A percentile compares a stretch with the other conserved stretches of the same genome.
These are phyloP conservation scores for Magnaporthales sp. DNA, from an alignment of 2,329 filamentous ascomycete genomes.

Conservation along the genomic window DNA sequence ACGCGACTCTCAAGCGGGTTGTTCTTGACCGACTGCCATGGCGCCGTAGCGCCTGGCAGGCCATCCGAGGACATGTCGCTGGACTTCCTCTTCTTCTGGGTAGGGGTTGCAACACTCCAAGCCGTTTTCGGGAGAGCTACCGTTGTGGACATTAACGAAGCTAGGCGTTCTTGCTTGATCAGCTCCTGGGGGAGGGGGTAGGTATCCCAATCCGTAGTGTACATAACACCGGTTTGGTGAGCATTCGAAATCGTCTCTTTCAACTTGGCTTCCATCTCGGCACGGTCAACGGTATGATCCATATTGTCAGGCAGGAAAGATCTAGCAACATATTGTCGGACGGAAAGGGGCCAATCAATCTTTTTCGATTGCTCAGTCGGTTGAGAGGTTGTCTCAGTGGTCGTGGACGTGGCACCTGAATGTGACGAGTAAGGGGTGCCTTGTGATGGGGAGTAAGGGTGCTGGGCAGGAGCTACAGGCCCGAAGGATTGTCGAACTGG, in stretches of 20 bases:
- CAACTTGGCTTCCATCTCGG: slow-evolving; percentile 76
- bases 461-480: slow-evolving; percentile 1
- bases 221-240: slow-evolving; percentile 63
- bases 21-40: slow-evolving; percentile 58
- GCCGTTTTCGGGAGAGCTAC: slow-evolving; percentile 1
- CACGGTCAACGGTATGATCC: slow-evolving; percentile 49
- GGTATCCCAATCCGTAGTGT: slow-evolving; percentile 71
- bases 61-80: slow-evolving; percentile 46
- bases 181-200: slow-evolving; percentile 81
- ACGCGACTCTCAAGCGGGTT: slow-evolving; percentile 65
- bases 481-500: slow-evolving; percentile 30
- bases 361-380: slow-evolving; percentile 32
- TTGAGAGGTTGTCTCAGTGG: background rate
- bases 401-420: slow-evolving; percentile 8
- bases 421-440: slow-evolving; percentile 20
- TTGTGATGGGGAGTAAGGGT: slow-evolving; percentile 6
- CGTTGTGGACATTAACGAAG: slow-evolving; percentile 5
- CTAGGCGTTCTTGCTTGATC: slow-evolving; percentile 58
- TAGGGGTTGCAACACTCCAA: slow-evolving; percentile 13
- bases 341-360: slow-evolving; percentile 72
- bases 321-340: slow-evolving; percentile 80
- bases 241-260: slow-evolving; percentile 79
- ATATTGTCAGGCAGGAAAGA: slow-evolving; percentile 73
- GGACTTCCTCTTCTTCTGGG: slow-evolving; percentile 76
- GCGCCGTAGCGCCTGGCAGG: slow-evolving; percentile 42